Percentiles rank a stretch among this genome's conserved stretches.
phyloP scores from a whole-genome alignment of 495 filamentous ascomycete genomes.

The Penicillium nucicola region DNA sequence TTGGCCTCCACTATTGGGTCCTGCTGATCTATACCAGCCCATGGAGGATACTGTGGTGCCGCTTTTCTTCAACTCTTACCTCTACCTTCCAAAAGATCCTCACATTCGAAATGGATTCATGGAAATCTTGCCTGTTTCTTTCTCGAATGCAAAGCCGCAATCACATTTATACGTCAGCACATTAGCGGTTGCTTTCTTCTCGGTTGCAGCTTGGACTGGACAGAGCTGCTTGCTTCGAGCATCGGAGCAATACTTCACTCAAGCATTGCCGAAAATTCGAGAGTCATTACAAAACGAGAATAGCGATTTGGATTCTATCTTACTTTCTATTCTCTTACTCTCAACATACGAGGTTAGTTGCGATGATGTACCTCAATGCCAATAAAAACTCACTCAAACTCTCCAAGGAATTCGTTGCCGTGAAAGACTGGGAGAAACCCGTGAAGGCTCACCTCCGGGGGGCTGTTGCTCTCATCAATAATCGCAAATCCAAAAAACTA shows the following conservation, averaged over 20 bases:
- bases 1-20: slow-evolving; percentile 3
- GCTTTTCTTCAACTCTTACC: slow-evolving; percentile 35
- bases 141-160: slow-evolving; percentile 42
- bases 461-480: slow-evolving; percentile 34
- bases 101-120: slow-evolving; percentile 29
- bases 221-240: slow-evolving; percentile 36
- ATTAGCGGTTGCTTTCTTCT: slow-evolving; percentile 57
- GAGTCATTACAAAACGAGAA: slow-evolving; percentile 47
- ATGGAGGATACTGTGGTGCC: slow-evolving; percentile 33
- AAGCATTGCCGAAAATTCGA: slow-evolving; percentile 53
- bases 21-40: slow-evolving; percentile 17
- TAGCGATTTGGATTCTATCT: slow-evolving; percentile 49
- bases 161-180: slow-evolving; percentile 55
- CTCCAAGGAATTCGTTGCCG: slow-evolving; percentile 29
- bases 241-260: slow-evolving; percentile 35
- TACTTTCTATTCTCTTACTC: slow-evolving; percentile 61
- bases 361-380: not conserved
- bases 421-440: slow-evolving; percentile 22
- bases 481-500: slow-evolving; percentile 10
- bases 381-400: not conserved
- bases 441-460: slow-evolving; percentile 31
- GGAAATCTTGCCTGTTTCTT: slow-evolving; percentile 54
- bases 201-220: slow-evolving; percentile 40
- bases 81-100: slow-evolving; percentile 30
- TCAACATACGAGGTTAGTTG: slow-evolving; percentile 60